These are phyloP conservation scores for Cladosporium austrohemisphaericum DNA, from an alignment of 2,329 filamentous ascomycete genomes.

Conservation along the genomic window DNA sequence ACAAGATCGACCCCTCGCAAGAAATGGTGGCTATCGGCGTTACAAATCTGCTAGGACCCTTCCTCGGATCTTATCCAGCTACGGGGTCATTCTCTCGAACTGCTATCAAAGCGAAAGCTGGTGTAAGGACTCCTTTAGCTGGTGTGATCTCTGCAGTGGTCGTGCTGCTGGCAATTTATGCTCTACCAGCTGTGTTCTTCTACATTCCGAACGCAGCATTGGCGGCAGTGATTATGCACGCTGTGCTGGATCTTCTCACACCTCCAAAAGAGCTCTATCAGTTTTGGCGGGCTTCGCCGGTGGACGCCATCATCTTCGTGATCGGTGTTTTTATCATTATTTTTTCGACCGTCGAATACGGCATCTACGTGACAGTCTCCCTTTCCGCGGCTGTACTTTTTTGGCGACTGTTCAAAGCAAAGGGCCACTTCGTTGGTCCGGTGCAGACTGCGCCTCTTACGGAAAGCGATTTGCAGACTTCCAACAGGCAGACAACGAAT, in stretches of 20 bases:
- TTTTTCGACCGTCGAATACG: slow-evolving; percentile 83
- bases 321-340: slow-evolving; percentile 85
- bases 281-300: slow-evolving; percentile 88
- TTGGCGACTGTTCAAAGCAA: slow-evolving; percentile 77
- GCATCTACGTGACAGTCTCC: slow-evolving; percentile 81
- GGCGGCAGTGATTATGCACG: slow-evolving; percentile 89
- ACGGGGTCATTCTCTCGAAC: slow-evolving; percentile 95
- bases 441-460: slow-evolving; percentile 68
- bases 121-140: slow-evolving; percentile 84
- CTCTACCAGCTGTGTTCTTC: slow-evolving; percentile 82
- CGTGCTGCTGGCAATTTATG: slow-evolving; percentile 86
- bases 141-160: slow-evolving; percentile 83
- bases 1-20: slow-evolving; percentile 90
- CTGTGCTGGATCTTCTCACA: slow-evolving; percentile 87
- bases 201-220: slow-evolving; percentile 83
- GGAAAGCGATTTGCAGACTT: slow-evolving; percentile 43
- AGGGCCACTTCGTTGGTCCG: slow-evolving; percentile 79
- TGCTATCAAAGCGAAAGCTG: slow-evolving; percentile 94
- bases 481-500: slow-evolving; percentile 33
- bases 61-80: slow-evolving; percentile 84
- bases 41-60: slow-evolving; percentile 83
- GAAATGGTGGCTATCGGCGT: slow-evolving; percentile 93
- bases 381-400: slow-evolving; percentile 74
- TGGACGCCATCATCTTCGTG: slow-evolving; percentile 92
- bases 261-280: slow-evolving; percentile 87